These are phyloP conservation scores for Lunularia cruciata DNA, from an alignment of 225 moss, liverwort and hornwort genomes.

Conservation along the genomic window DNA sequence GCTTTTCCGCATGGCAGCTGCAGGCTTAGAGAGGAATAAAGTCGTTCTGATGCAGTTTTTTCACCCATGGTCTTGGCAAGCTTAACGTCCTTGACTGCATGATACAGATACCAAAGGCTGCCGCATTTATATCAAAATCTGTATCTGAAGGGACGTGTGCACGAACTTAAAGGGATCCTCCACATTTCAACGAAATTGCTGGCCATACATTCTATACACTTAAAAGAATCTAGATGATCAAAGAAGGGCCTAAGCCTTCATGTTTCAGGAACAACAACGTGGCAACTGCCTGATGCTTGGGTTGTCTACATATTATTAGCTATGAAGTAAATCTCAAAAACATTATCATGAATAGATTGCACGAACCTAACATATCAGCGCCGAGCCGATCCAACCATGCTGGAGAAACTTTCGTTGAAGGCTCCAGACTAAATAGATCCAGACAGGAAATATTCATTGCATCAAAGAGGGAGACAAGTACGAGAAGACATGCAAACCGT, in stretches of 20 bases:
- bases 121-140: not conserved
- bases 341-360: too few relatives aligned
- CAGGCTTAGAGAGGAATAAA: not conserved
- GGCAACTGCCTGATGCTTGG: not conserved
- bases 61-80: constrained; percentile 6
- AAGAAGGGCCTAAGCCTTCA: not conserved
- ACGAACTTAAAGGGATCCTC: too few relatives aligned
- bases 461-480: not conserved
- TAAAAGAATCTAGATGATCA: not conserved
- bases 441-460: not conserved
- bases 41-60: not conserved
- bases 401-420: constrained; percentile 2
- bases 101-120: not conserved
- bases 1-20: not conserved
- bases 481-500: not conserved
- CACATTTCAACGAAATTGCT: too few relatives aligned
- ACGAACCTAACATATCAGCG: constrained; percentile 10
- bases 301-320: not conserved
- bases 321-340: not conserved
- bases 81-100: constrained; percentile 16
- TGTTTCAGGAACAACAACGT: not conserved
- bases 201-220: not conserved
- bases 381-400: constrained; percentile 20
- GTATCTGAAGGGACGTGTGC: too few relatives aligned
- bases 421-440: not conserved